These are phyloP conservation scores for Russula abietina DNA, from an alignment of 768 basidiomycete species.

Conservation along the genomic window DNA sequence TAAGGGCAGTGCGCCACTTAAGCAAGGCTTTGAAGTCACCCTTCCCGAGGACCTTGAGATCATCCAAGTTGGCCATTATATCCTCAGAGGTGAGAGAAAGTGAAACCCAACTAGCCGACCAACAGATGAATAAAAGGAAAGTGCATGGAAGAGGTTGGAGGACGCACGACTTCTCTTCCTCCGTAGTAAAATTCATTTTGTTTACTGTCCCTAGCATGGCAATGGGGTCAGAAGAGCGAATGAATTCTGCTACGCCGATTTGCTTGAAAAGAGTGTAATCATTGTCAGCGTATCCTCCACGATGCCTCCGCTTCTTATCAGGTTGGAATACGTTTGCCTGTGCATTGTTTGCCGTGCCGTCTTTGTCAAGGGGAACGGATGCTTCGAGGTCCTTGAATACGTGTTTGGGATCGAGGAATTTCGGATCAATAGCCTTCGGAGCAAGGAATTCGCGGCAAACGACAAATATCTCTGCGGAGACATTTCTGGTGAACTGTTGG, in stretches of 20 bases:
- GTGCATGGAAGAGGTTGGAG: not conserved
- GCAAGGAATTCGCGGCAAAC: slow-evolving; percentile 93
- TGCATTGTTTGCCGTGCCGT: slow-evolving; percentile 55
- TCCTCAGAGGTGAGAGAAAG: slow-evolving; percentile 71
- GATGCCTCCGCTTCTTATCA: slow-evolving; percentile 88
- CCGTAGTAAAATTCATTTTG: slow-evolving; percentile 67
- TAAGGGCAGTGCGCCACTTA: slow-evolving; percentile 83
- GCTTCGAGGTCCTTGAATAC: slow-evolving; percentile 90
- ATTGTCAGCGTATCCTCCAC: slow-evolving; percentile 94
- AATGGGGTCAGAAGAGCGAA: slow-evolving; percentile 67
- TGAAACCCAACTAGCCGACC: slow-evolving; percentile 56
- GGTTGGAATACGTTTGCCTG: slow-evolving; percentile 94
- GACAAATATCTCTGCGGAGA: slow-evolving; percentile 99
- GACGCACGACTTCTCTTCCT: slow-evolving; percentile 77
- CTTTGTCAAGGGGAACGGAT: slow-evolving; percentile 43
- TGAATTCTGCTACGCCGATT: slow-evolving; percentile 62
- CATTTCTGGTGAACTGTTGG: slow-evolving; percentile 56
- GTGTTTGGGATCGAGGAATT: slow-evolving; percentile 94
- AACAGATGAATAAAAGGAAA: slow-evolving; percentile 9
- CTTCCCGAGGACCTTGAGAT: slow-evolving; percentile 95
- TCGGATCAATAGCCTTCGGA: slow-evolving; percentile 93
- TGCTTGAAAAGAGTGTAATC: slow-evolving; percentile 86
- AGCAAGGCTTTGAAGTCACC: slow-evolving; percentile 92
- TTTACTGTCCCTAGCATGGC: slow-evolving; percentile 71
- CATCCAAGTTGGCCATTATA: slow-evolving; percentile 74